Evolutionary conservation across 2,329 filamentous ascomycete species (phyloP).

Genomic region (Coniella lustricola): DNA sequence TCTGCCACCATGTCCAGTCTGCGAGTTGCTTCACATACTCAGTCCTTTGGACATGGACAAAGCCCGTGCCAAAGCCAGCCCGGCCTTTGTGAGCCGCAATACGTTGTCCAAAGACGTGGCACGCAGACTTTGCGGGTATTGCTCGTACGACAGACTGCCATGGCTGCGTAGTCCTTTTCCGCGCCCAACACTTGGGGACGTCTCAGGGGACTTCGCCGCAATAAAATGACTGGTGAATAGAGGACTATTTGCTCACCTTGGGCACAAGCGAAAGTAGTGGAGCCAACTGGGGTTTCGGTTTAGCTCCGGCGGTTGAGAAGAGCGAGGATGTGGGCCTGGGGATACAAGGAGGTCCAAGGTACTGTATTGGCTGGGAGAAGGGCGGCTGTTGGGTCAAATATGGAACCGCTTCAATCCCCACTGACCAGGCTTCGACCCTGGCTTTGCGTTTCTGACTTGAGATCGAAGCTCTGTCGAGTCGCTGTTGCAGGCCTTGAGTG

Average conservation of each 20-base stretch:
- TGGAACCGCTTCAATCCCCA: slow-evolving; percentile 13
- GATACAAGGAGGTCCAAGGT: not conserved
- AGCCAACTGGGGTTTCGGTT: slow-evolving; percentile 2
- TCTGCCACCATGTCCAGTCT: slow-evolving; percentile 9
- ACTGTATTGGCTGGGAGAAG: not conserved
- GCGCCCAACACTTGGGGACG: slow-evolving; percentile 8
- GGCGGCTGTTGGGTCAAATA: slow-evolving; percentile 4
- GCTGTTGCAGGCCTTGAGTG: not conserved
- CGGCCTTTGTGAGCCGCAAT: slow-evolving; percentile 7
- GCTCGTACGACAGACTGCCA: not conserved
- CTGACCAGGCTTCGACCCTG: slow-evolving; percentile 10
- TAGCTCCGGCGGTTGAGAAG: slow-evolving; percentile 5
- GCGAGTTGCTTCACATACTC: not conserved
- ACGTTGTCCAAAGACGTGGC: not conserved
- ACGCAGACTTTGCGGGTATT: slow-evolving; percentile 4
- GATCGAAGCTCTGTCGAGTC: not conserved
- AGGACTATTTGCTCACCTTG: slow-evolving; percentile 8
- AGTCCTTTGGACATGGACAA: not conserved
- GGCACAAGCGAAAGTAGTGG: slow-evolving; percentile 9
- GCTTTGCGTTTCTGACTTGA: slow-evolving; percentile 9
- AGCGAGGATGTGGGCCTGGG: slow-evolving; percentile 1
- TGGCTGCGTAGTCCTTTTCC: not conserved
- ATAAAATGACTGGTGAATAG: slow-evolving; percentile 13
- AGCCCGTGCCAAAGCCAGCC: slow-evolving; percentile 6
- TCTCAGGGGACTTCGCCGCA: slow-evolving; percentile 9